Evolutionary conservation across 352 stramenopile species (phyloP).

Genomic region (Phytophthora pisi): DNA sequence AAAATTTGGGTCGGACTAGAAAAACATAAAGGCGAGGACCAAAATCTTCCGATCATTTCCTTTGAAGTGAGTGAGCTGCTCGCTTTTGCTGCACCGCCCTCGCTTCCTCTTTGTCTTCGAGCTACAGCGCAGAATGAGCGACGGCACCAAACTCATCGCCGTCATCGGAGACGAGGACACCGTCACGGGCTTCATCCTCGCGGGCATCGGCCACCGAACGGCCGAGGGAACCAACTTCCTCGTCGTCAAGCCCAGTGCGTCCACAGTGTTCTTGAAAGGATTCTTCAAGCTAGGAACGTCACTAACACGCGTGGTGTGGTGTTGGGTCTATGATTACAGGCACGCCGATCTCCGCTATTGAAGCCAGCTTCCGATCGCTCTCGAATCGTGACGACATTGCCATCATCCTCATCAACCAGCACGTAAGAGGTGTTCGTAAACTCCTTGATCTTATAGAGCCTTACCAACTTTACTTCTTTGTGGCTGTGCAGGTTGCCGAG

Average conservation of each 20-base stretch:
- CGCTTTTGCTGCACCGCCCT: too few relatives aligned
- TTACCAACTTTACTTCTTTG: conserved; percentile 2
- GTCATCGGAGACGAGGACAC: conserved; percentile 96
- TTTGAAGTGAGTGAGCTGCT: neutral
- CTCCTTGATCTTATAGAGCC: neutral
- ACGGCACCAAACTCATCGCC: conserved; percentile 85
- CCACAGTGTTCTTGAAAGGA: conserved; percentile 8
- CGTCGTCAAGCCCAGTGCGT: conserved; percentile 94
- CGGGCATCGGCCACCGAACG: conserved; percentile 95
- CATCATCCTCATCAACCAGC: conserved; percentile 99
- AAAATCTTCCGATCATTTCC: conserved; percentile 11
- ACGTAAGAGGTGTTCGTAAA: conserved; percentile 55
- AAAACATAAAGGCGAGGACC: neutral
- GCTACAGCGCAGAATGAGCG: conserved; percentile 53
- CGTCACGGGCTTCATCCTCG: conserved; percentile 98
- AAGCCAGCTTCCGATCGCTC: conserved; percentile 93
- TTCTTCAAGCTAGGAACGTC: conserved; percentile 6
- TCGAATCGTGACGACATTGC: conserved; percentile 96
- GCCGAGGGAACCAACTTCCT: conserved; percentile 97
- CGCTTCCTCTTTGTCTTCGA: too few relatives aligned
- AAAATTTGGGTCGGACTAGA: conserved; percentile 12
- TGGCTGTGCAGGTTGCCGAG: conserved; percentile 88
- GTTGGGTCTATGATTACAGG: conserved; percentile 39
- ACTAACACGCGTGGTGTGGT: conserved; percentile 3
- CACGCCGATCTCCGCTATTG: conserved; percentile 90